Conservation (phyloP, 768 basidiomycete genomes). For the Russula compacta region DNA sequence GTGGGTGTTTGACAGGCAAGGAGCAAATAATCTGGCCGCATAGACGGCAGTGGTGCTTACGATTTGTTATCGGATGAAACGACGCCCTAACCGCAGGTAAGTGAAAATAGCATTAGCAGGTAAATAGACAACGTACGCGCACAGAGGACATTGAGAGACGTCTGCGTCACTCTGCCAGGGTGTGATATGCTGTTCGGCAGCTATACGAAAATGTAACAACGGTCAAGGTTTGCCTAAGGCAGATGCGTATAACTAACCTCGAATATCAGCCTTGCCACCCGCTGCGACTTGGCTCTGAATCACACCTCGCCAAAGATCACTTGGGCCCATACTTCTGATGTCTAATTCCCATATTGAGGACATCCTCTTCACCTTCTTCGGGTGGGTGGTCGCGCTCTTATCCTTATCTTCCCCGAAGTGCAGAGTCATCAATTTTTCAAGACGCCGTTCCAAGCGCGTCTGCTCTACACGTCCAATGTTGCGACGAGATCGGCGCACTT, state of each 20-base stretch:
- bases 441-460: conserved; percentile 72
- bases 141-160: conserved; percentile 77
- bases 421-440: conserved; percentile 77
- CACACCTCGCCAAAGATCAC: conserved; percentile 63
- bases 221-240: neutral
- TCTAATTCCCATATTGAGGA: conserved; percentile 74
- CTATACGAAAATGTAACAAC: conserved; percentile 27
- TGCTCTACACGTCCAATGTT: conserved; percentile 61
- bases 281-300: conserved; percentile 35
- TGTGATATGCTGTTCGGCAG: conserved; percentile 84
- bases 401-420: conserved; percentile 44
- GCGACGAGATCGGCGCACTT: conserved; percentile 31
- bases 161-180: conserved; percentile 85
- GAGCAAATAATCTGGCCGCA: conserved; percentile 92
- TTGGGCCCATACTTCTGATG: conserved; percentile 50
- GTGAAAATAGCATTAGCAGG: neutral
- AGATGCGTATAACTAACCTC: conserved; percentile 40
- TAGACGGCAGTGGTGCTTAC: conserved; percentile 93
- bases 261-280: conserved; percentile 49
- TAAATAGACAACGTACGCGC: conserved; percentile 45
- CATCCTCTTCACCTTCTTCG: conserved; percentile 32
- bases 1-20: conserved; percentile 64
- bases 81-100: conserved; percentile 36
- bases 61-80: conserved; percentile 84
- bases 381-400: conserved; percentile 14